phyloP scores from a whole-genome alignment of 2,329 filamentous ascomycete genomes.

The Ceratocystis huliohia region DNA sequence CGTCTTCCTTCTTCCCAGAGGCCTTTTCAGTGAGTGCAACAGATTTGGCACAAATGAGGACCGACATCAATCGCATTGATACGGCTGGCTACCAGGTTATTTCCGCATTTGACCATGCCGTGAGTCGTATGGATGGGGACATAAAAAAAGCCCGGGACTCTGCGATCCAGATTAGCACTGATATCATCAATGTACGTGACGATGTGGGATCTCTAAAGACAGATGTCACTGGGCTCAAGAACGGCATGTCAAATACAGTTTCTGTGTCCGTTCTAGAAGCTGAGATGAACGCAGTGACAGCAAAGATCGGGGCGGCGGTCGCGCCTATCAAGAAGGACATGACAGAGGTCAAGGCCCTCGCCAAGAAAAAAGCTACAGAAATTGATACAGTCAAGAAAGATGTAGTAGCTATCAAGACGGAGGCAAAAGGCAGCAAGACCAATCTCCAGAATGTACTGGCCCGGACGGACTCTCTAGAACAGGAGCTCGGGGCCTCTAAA shows the following conservation, averaged over 20 bases:
- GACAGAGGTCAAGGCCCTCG: not conserved
- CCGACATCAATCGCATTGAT: conserved; percentile 30
- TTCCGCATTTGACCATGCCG: conserved; percentile 29
- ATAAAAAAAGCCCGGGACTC: conserved; percentile 27
- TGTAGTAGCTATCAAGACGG: not conserved
- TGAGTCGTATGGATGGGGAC: conserved; percentile 29
- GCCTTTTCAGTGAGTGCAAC: conserved; percentile 7
- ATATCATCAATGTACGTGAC: conserved; percentile 23
- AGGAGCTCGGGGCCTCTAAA: conserved; percentile 24
- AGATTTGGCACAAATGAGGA: conserved; percentile 18
- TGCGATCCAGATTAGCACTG: conserved; percentile 25
- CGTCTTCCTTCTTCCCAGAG: conserved; percentile 1
- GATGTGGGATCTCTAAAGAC: conserved; percentile 26
- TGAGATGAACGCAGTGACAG: not conserved
- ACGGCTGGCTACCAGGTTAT: conserved; percentile 30
- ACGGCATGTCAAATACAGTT: not conserved
- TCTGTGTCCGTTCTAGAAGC: not conserved
- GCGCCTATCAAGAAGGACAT: conserved; percentile 5
- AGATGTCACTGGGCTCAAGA: conserved; percentile 23
- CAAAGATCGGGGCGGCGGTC: not conserved
- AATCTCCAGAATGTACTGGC: not conserved
- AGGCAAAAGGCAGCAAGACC: not conserved
- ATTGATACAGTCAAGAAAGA: conserved; percentile 1
- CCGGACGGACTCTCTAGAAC: conserved; percentile 17
- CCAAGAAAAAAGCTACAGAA: conserved; percentile 7